Percentiles rank a stretch among this genome's conserved stretches.
phyloP scores from a whole-genome alignment of 768 basidiomycete species.

The Imleria badia region DNA sequence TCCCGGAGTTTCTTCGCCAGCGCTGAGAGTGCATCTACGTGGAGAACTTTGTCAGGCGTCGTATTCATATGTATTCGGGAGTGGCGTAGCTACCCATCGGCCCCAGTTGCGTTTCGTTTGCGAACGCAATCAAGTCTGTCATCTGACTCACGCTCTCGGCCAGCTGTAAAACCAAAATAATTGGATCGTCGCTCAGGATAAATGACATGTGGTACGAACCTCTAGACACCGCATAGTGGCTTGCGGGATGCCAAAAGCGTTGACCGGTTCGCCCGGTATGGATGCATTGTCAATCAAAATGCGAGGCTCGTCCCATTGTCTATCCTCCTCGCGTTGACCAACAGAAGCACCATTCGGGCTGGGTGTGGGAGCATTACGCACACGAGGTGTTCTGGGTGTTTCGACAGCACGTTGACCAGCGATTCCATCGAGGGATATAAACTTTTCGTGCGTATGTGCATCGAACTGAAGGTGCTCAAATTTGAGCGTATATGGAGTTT shows the following conservation, averaged over 20 bases:
- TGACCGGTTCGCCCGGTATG: slow-evolving; percentile 83
- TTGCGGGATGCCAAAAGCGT: slow-evolving; percentile 86
- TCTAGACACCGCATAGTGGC: slow-evolving; percentile 89
- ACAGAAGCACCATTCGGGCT: slow-evolving; percentile 30
- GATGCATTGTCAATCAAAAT: slow-evolving; percentile 56
- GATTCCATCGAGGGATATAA: slow-evolving; percentile 64
- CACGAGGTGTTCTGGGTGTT: slow-evolving; percentile 38
- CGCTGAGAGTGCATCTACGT: slow-evolving; percentile 44
- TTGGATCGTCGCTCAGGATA: slow-evolving; percentile 3
- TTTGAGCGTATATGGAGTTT: slow-evolving; percentile 43
- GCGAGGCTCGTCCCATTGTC: slow-evolving; percentile 66
- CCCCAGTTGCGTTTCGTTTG: slow-evolving; percentile 52
- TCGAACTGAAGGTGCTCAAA: slow-evolving; percentile 77
- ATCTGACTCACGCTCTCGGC: slow-evolving; percentile 82
- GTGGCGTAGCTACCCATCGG: slow-evolving; percentile 58
- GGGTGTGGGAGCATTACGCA: slow-evolving; percentile 35
- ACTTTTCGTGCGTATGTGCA: slow-evolving; percentile 72
- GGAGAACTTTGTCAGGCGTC: slow-evolving; percentile 19
- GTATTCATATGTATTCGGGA: slow-evolving; percentile 27
- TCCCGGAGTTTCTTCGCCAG: slow-evolving; percentile 42
- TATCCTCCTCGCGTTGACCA: slow-evolving; percentile 48
- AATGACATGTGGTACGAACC: slow-evolving; percentile 38
- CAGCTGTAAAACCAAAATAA: slow-evolving; percentile 41
- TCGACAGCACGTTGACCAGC: slow-evolving; percentile 47
- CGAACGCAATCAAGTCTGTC: slow-evolving; percentile 72